These are phyloP conservation scores for Didymella pinodella DNA, from an alignment of 2,329 filamentous ascomycete species.

Conservation along the genomic window DNA sequence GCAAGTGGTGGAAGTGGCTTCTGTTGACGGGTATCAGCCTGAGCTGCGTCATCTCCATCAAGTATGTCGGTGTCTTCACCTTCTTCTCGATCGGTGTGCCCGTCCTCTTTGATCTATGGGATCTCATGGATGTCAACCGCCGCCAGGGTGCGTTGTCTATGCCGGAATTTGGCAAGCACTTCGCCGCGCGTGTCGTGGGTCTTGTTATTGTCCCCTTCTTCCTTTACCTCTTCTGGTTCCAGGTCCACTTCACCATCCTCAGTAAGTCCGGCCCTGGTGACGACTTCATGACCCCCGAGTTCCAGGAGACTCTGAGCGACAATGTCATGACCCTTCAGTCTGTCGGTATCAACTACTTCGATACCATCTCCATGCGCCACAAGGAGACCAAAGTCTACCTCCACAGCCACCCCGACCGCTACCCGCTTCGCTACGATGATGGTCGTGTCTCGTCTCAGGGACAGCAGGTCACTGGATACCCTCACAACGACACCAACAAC, in stretches of 20 bases:
- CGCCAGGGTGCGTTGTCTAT: slow-evolving; percentile 81
- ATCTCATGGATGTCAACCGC: slow-evolving; percentile 87
- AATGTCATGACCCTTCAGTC: slow-evolving; percentile 91
- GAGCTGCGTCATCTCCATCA: slow-evolving; percentile 97
- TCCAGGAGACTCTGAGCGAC: slow-evolving; percentile 96
- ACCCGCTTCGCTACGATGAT: slow-evolving; percentile 95
- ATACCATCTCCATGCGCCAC: slow-evolving; percentile 85
- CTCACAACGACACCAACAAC: slow-evolving; percentile 98
- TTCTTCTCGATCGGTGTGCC: slow-evolving; percentile 97
- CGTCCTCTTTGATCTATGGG: slow-evolving; percentile 94
- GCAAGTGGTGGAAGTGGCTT: slow-evolving; percentile 99
- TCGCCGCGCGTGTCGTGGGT: slow-evolving; percentile 83
- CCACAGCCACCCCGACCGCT: slow-evolving; percentile 88
- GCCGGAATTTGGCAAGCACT: slow-evolving; percentile 85
- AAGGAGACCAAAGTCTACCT: slow-evolving; percentile 98
- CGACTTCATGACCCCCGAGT: slow-evolving; percentile 98
- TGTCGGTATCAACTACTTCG: slow-evolving; percentile 87
- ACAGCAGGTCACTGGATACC: slow-evolving; percentile 97
- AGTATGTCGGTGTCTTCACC: slow-evolving; percentile 96
- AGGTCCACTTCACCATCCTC: slow-evolving; percentile 95
- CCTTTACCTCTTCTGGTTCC: slow-evolving; percentile 99
- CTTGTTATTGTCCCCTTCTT: slow-evolving; percentile 92
- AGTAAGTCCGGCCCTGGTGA: slow-evolving; percentile 90
- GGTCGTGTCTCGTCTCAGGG: slow-evolving; percentile 95
- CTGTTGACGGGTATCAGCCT: slow-evolving; percentile 92